A percentile compares a stretch with the other conserved stretches of the same genome.
These are phyloP conservation scores for Spiraea crenata DNA, from an alignment of 331 rosid species.

Conservation along the genomic window DNA sequence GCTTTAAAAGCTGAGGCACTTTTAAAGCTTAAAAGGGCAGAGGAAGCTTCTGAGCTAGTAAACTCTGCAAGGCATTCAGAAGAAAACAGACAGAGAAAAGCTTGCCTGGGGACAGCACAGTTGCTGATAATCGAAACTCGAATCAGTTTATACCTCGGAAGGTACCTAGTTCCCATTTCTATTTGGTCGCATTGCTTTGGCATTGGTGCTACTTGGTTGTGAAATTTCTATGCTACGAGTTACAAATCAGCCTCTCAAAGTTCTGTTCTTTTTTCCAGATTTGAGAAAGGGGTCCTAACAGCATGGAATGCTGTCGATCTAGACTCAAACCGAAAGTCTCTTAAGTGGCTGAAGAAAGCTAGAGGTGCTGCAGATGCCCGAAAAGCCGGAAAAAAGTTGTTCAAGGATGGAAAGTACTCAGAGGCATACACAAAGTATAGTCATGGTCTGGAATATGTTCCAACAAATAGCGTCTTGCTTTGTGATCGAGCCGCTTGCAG, in stretches of 20 bases:
- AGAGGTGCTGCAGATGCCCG: constrained; percentile 5
- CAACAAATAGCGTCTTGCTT: background rate
- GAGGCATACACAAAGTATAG: constrained; percentile 8
- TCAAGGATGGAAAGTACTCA: background rate
- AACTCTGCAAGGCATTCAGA: background rate
- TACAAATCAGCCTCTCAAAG: background rate
- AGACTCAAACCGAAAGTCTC: constrained; percentile 1
- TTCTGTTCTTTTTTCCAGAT: background rate
- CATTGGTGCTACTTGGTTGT: background rate
- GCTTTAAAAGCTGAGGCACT: constrained; percentile 13
- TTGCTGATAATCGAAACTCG: constrained; percentile 13
- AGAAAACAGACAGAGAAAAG: background rate
- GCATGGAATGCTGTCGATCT: constrained; percentile 5
- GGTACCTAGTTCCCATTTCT: background rate
- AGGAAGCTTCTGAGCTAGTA: constrained; percentile 8
- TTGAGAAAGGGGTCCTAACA: background rate
- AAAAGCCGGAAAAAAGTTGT: background rate
- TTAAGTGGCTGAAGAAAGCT: constrained; percentile 16
- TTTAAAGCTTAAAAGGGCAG: constrained; percentile 11
- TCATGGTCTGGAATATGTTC: constrained; percentile 4
- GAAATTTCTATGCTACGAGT: background rate
- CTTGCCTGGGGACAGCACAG: background rate
- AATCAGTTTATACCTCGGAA: constrained; percentile 4
- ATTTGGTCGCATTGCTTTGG: too few species aligned
- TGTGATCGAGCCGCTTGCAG: constrained; percentile 12